Percentiles rank a stretch among this genome's conserved stretches.
These are phyloP conservation scores for Talaromyces proteolyticus DNA, from an alignment of 495 filamentous ascomycete genomes.

Conservation along the genomic window DNA sequence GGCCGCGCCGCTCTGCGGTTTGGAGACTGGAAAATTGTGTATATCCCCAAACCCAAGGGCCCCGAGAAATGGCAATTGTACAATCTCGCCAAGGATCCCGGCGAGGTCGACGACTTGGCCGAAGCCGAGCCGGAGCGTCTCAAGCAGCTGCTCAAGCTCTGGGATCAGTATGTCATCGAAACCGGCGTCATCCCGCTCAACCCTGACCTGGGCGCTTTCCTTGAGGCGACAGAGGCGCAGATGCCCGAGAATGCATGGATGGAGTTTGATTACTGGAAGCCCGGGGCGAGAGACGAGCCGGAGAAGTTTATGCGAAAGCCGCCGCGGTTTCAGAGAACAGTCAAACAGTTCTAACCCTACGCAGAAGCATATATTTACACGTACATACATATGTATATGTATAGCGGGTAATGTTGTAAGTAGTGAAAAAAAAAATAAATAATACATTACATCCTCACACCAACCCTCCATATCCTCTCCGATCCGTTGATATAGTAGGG, in stretches of 20 bases:
- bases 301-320: conserved; percentile 47
- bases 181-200: conserved; percentile 48
- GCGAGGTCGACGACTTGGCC: conserved; percentile 54
- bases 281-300: conserved; percentile 51
- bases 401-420: too few species aligned
- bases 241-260: conserved; percentile 66
- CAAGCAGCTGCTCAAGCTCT: conserved; percentile 40
- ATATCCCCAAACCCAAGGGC: conserved; percentile 43
- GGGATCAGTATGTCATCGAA: conserved; percentile 57
- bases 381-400: too few species aligned
- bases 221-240: conserved; percentile 58
- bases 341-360: conserved; percentile 37
- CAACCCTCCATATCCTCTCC: neutral
- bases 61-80: conserved; percentile 44
- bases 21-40: conserved; percentile 44
- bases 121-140: conserved; percentile 50
- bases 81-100: conserved; percentile 34
- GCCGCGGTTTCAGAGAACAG: conserved; percentile 44
- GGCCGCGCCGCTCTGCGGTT: conserved; percentile 38
- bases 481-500: neutral
- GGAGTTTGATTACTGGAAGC: conserved; percentile 65
- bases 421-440: neutral
- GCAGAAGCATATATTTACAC: too few species aligned
- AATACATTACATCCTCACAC: neutral
- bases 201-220: conserved; percentile 34